Base-by-base conservation (phyloP, 1,284 basidiomycete species). In the Ceratobasidium sp. region DNA sequence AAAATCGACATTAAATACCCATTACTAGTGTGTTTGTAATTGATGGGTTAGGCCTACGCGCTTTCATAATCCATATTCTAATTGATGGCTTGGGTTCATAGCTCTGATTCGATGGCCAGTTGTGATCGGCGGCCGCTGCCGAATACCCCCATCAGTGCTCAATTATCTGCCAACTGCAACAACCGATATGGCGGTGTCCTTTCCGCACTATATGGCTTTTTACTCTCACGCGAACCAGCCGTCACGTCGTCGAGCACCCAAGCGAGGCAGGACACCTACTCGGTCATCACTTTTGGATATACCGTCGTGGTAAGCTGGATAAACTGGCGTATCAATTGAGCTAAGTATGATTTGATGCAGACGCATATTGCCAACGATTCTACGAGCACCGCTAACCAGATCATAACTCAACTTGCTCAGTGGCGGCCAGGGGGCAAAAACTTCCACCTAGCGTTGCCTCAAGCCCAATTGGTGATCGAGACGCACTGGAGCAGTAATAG, bases 151-250 rank as follows among this genome's bases (percentile, higher is more conserved):
- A 85, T 82, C 2, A 86, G 87, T 1, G 78, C 82, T 18, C 81
- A 81, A 33, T 89, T 91, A 75, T 77, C 78, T 0, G 80, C 81
- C 26, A 75, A 58, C 0, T 83, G 85, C 58, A 84, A 90, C 79
- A 89, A 91, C 80, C 83, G 90, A 55, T 86, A 90, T 23, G 90
- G 90, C 0, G 89, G 90, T 1, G 90, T 90, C 0, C 89, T 87
- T 72, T 90, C 89, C 0, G 88, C 90, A 0, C 79, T 90, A 4
- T 81, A 89, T 77, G 84, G 84, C 15, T 91, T 91, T 81, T 91
- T 90, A 90, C 82, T 84, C 13, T 87, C 90, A 3, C 87, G 90
- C 9, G 85, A 87, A 46, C 83, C 86, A 5, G 87, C 85, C 4
- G 33, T 33, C 33, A 33, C 33, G 33, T 33, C 33, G 33, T 79